Evolutionary conservation across 805 yeast genomes (phyloP).

Genomic region (Saturnispora halmiae): DNA sequence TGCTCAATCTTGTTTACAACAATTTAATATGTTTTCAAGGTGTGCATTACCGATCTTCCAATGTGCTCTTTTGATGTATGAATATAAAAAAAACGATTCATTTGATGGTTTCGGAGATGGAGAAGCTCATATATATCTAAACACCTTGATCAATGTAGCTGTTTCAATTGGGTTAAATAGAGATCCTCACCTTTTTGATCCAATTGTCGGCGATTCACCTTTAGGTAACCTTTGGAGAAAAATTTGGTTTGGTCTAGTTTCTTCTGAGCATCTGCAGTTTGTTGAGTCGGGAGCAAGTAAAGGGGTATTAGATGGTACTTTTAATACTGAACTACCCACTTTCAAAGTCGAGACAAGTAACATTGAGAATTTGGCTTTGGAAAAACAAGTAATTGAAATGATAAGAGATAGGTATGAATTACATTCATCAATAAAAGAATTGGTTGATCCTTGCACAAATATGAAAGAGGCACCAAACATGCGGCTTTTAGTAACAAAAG

Average conservation of each 20-base stretch:
- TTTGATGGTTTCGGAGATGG: slow-evolving; percentile 47
- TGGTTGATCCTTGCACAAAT: slow-evolving; percentile 33
- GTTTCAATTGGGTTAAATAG: slow-evolving; percentile 58
- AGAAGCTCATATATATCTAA: slow-evolving; percentile 45
- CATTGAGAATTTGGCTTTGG: slow-evolving; percentile 32
- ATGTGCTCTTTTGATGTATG: slow-evolving; percentile 42
- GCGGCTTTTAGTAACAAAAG: slow-evolving; percentile 27
- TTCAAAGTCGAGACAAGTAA: slow-evolving; percentile 30
- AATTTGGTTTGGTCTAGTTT: slow-evolving; percentile 45
- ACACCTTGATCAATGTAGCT: slow-evolving; percentile 58
- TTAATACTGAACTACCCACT: slow-evolving; percentile 45
- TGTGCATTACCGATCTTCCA: slow-evolving; percentile 46
- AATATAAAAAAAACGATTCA: slow-evolving; percentile 43
- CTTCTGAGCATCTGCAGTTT: slow-evolving; percentile 38
- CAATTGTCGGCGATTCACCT: slow-evolving; percentile 13
- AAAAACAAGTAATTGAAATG: slow-evolving; percentile 31
- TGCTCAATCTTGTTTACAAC: slow-evolving; percentile 48
- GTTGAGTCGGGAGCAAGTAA: slow-evolving; percentile 41
- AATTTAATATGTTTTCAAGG: slow-evolving; percentile 41
- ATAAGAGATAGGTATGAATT: slow-evolving; percentile 26
- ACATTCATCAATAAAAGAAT: slow-evolving; percentile 25
- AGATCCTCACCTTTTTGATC: slow-evolving; percentile 48
- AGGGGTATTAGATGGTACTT: slow-evolving; percentile 31
- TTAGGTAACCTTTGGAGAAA: slow-evolving; percentile 44
- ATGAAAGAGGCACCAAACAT: slow-evolving; percentile 33